These are phyloP conservation scores for Suillus ampliporus DNA, from an alignment of 768 basidiomycete genomes.

Conservation along the genomic window DNA sequence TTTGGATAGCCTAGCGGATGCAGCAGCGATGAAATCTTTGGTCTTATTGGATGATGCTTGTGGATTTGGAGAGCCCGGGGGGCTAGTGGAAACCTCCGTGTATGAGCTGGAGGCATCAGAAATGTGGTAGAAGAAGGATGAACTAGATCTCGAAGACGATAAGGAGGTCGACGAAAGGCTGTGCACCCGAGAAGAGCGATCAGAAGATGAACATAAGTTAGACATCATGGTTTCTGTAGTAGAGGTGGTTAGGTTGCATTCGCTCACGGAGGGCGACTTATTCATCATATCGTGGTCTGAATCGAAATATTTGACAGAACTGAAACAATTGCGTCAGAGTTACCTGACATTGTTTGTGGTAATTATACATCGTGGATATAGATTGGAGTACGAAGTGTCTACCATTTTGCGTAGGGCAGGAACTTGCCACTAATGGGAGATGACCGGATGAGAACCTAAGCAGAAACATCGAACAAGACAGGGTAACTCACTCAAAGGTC, in stretches of 20 bases:
- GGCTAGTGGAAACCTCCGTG: conserved; percentile 23
- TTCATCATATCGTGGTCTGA: conserved; percentile 12
- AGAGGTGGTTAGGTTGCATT: neutral
- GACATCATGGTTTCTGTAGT: neutral
- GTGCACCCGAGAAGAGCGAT: neutral
- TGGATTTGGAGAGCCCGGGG: conserved; percentile 23
- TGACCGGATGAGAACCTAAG: conserved; percentile 10
- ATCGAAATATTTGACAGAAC: conserved; percentile 21
- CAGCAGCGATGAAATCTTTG: conserved; percentile 18
- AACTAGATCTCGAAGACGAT: conserved; percentile 9
- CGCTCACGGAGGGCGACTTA: neutral
- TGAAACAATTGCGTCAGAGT: conserved; percentile 11
- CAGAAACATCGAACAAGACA: neutral
- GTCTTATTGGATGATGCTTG: conserved; percentile 8
- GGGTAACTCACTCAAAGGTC: conserved; percentile 72
- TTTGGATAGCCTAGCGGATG: conserved; percentile 19
- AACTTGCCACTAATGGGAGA: conserved; percentile 68
- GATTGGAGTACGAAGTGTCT: conserved; percentile 20
- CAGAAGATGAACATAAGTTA: neutral
- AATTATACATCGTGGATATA: conserved; percentile 9
- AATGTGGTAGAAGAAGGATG: conserved; percentile 17
- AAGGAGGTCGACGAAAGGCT: neutral
- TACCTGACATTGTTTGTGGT: conserved; percentile 1
- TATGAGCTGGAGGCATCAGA: conserved; percentile 23
- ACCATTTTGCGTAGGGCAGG: conserved; percentile 77